Percentiles rank a stretch among this genome's conserved stretches.
Evolutionary conservation across 2,329 filamentous ascomycete genomes (phyloP).

Genomic region (Alternaria angustiovoidea): DNA sequence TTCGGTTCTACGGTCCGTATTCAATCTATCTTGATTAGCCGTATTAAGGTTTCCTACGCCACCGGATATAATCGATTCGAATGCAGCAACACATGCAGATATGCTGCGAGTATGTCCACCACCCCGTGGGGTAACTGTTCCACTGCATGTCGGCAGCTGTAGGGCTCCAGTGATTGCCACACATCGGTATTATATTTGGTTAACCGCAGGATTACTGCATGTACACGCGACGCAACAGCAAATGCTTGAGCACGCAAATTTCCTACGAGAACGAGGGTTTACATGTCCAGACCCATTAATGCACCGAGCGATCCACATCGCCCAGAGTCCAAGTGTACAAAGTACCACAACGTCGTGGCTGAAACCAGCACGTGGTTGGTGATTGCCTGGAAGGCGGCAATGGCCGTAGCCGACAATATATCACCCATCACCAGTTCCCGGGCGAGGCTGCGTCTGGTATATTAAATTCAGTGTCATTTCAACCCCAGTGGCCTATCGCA

Average conservation of each 20-base stretch:
- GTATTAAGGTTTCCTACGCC: constrained; percentile 5
- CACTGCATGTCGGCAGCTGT: constrained; percentile 14
- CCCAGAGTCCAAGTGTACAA: constrained; percentile 1
- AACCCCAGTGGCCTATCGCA: constrained; percentile 11
- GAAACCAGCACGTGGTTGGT: constrained; percentile 12
- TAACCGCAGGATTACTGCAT: neutral
- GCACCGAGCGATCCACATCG: constrained; percentile 3
- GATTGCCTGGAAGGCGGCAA: neutral
- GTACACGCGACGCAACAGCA: neutral
- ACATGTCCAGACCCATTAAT: neutral
- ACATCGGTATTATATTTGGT: neutral
- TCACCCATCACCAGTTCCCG: constrained; percentile 11
- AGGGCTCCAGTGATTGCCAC: constrained; percentile 3
- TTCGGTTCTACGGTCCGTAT: constrained; percentile 22
- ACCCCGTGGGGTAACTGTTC: constrained; percentile 2
- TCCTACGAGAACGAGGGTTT: neutral
- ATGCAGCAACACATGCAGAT: constrained; percentile 6
- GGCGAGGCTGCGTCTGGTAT: constrained; percentile 6
- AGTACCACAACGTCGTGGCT: constrained; percentile 6
- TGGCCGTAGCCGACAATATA: constrained; percentile 16
- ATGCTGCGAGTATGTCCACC: neutral
- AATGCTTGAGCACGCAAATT: neutral
- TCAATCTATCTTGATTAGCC: constrained; percentile 24
- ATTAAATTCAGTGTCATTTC: constrained; percentile 13
- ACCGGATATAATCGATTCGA: constrained; percentile 8